These are phyloP conservation scores for Trichoderma brevicompactum DNA, from an alignment of 2,329 filamentous ascomycete genomes.

Conservation along the genomic window DNA sequence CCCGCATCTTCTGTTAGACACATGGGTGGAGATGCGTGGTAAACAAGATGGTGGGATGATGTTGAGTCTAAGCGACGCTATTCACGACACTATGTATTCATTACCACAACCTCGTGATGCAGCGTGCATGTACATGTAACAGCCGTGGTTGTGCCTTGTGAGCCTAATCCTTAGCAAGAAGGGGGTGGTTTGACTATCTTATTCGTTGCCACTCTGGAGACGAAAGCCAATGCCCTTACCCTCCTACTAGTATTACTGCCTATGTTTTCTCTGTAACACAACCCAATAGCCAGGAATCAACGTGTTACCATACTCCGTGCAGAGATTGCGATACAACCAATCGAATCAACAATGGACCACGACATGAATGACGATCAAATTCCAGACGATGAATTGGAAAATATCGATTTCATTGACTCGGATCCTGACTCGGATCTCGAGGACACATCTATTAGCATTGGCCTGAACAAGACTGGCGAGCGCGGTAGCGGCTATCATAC, in stretches of 20 bases:
- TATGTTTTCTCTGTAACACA: not conserved
- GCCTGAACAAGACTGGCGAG: conserved; percentile 31
- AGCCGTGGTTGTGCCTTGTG: not conserved
- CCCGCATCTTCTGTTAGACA: not conserved
- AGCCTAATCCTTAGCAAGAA: not conserved
- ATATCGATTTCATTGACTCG: conserved; percentile 5
- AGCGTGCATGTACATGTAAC: not conserved
- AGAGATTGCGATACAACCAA: too few relatives aligned
- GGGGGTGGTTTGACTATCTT: not conserved
- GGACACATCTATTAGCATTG: conserved; percentile 31
- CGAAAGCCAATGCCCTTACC: not conserved
- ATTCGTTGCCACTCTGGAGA: not conserved
- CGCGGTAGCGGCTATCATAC: conserved; percentile 33
- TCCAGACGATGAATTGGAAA: conserved; percentile 11
- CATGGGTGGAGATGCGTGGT: not conserved
- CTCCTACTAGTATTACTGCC: not conserved
- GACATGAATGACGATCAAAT: conserved; percentile 8
- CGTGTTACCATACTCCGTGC: not conserved
- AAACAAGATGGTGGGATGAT: conserved; percentile 14
- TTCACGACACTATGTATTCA: not conserved
- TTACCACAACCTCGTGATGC: conserved; percentile 15
- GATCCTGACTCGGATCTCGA: conserved; percentile 31
- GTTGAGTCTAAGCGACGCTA: conserved; percentile 11
- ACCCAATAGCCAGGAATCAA: not conserved
- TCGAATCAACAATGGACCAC: not conserved